A percentile compares a stretch with the other conserved stretches of the same genome.
Conservation (phyloP, 106 monocot species). For the Dactylorhiza incarnata region DNA sequence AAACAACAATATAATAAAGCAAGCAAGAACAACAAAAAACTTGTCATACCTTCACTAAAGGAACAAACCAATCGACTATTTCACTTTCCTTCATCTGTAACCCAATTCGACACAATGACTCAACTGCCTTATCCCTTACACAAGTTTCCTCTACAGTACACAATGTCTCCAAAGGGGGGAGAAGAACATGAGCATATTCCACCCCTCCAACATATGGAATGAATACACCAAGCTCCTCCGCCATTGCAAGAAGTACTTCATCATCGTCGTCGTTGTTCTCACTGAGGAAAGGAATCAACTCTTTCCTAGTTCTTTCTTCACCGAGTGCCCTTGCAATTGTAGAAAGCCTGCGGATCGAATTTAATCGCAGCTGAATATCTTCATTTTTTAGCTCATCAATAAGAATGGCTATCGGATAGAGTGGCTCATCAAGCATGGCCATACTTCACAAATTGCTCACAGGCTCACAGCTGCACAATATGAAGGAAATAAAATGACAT, state of each 20-base stretch:
- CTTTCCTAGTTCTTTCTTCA: constrained; percentile 90
- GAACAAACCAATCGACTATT: constrained; percentile 69
- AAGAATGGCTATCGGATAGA: constrained; percentile 84
- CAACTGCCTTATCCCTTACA: constrained; percentile 88
- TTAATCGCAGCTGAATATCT: constrained; percentile 86
- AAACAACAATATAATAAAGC: neutral
- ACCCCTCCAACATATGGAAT: constrained; percentile 93
- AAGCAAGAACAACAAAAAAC: neutral
- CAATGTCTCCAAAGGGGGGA: constrained; percentile 78
- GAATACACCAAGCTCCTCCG: constrained; percentile 76
- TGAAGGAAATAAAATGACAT: neutral
- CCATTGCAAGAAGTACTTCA: constrained; percentile 97
- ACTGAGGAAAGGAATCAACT: constrained; percentile 86
- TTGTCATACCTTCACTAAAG: constrained; percentile 68
- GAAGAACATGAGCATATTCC: constrained; percentile 71
- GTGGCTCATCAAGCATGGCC: constrained; percentile 87
- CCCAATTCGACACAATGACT: constrained; percentile 80
- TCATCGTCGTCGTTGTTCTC: constrained; percentile 96
- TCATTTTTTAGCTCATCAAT: constrained; percentile 96
- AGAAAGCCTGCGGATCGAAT: constrained; percentile 83
- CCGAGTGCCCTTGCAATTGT: constrained; percentile 93
- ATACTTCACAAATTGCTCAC: constrained; percentile 26
- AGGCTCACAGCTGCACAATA: constrained; percentile 12
- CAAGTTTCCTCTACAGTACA: constrained; percentile 93
- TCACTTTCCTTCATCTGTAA: constrained; percentile 87